Percentiles rank a stretch among this genome's conserved stretches.
phyloP scores from a whole-genome alignment of 305 asterid genomes.

The Euphrasia arctica region DNA sequence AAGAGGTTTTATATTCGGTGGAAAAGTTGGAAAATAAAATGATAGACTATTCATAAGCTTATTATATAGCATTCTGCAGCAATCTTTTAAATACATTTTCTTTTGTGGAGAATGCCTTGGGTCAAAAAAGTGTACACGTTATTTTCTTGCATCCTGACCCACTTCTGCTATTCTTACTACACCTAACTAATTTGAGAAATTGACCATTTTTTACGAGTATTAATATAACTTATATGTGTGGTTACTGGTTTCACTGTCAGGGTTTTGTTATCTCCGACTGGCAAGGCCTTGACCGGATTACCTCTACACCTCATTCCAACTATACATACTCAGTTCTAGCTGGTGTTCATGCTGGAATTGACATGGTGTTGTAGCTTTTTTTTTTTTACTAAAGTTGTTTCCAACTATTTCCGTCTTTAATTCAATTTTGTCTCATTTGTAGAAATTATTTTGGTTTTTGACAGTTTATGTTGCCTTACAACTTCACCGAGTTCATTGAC shows the following conservation, averaged over 20 bases:
- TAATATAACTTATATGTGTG: slow-evolving; percentile 20
- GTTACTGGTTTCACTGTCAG: slow-evolving; percentile 45
- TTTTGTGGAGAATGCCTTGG: background rate
- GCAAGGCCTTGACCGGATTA: slow-evolving; percentile 62
- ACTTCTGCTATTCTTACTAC: slow-evolving; percentile 13
- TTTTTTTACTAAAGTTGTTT: slow-evolving; percentile 5
- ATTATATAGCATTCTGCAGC: background rate
- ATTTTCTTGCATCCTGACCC: background rate
- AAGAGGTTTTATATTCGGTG: background rate
- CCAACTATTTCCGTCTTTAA: slow-evolving; percentile 4
- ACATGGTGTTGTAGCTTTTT: slow-evolving; percentile 52
- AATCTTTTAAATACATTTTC: background rate
- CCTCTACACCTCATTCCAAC: slow-evolving; percentile 54
- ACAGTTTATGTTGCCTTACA: slow-evolving; percentile 84
- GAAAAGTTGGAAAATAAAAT: background rate
- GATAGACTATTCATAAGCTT: background rate
- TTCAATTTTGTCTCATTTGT: slow-evolving; percentile 22
- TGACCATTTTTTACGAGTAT: background rate
- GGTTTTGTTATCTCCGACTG: slow-evolving; percentile 76
- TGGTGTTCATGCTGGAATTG: slow-evolving; percentile 67
- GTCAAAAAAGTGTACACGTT: slow-evolving; percentile 17
- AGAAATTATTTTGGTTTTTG: slow-evolving; percentile 26
- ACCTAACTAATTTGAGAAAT: slow-evolving; percentile 22
- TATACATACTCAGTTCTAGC: slow-evolving; percentile 61
- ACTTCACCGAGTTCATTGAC: slow-evolving; percentile 69